Evolutionary conservation across 768 basidiomycete species (phyloP).

Genomic region (Tylopilus sp.): DNA sequence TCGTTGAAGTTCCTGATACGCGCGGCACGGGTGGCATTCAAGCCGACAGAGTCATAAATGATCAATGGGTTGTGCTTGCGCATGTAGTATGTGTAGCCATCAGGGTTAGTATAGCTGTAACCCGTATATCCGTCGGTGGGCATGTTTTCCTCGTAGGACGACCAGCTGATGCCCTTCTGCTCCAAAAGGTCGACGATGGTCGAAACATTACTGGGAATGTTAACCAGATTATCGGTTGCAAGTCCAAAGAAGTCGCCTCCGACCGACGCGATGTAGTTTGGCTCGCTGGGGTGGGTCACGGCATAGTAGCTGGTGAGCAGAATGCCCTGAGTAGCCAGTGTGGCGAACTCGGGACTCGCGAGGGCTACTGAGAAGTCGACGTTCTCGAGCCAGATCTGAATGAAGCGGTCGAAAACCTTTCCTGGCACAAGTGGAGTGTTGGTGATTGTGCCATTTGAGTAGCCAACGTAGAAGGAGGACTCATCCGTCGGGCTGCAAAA

Average conservation of each 20-base stretch:
- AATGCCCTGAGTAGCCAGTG: not conserved
- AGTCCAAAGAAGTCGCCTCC: not conserved
- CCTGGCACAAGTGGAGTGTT: not conserved
- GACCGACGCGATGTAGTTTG: not conserved
- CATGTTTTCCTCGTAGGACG: not conserved
- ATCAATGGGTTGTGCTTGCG: not conserved
- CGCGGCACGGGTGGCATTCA: not conserved
- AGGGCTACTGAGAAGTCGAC: not conserved
- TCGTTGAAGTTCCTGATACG: not conserved
- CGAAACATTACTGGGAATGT: not conserved
- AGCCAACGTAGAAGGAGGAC: slow-evolving; percentile 34
- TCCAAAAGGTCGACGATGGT: not conserved
- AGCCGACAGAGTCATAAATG: not conserved
- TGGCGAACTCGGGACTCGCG: not conserved
- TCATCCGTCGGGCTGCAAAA: slow-evolving; percentile 23
- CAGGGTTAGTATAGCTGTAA: not conserved
- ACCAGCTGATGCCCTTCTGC: not conserved
- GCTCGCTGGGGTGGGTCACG: not conserved
- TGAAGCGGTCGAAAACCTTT: not conserved
- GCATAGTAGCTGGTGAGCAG: not conserved
- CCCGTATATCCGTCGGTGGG: not conserved
- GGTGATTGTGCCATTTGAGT: not conserved
- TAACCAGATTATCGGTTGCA: not conserved
- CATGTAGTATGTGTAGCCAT: not conserved
- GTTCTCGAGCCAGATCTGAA: not conserved